phyloP scores from a whole-genome alignment of 1,284 basidiomycete genomes.

The Puccinia brachypodii region DNA sequence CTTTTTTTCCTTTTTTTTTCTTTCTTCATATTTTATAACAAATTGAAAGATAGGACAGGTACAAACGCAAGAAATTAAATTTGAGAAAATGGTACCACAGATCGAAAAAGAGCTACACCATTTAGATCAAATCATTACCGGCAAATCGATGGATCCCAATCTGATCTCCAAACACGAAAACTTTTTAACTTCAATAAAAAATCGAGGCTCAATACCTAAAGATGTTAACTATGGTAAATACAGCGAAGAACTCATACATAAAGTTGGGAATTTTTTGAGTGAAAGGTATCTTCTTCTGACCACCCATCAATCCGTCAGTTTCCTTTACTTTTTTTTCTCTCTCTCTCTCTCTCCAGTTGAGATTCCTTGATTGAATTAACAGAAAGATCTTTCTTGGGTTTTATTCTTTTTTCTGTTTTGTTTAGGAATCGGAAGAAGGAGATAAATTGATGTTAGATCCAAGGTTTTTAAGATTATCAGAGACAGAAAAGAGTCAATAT shows the following conservation, averaged over 20 bases:
- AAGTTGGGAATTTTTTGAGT: constrained; percentile 32
- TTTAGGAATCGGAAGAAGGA: background rate
- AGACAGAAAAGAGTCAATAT: constrained; percentile 38
- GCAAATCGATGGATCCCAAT: constrained; percentile 18
- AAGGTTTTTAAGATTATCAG: constrained; percentile 25
- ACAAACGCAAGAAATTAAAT: constrained; percentile 10
- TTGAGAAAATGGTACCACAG: constrained; percentile 11
- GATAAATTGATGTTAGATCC: background rate
- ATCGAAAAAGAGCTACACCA: constrained; percentile 21
- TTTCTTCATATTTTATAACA: background rate
- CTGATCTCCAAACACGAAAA: constrained; percentile 16
- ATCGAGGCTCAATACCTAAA: constrained; percentile 8
- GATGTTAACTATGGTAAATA: constrained; percentile 43
- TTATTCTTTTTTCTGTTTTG: background rate
- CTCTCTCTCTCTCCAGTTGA: background rate
- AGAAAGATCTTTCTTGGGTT: background rate
- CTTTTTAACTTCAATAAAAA: constrained; percentile 7
- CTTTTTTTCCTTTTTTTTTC: background rate
- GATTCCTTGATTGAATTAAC: too few species aligned
- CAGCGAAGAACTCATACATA: constrained; percentile 17
- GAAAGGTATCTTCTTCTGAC: constrained; percentile 37
- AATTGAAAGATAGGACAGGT: constrained; percentile 30
- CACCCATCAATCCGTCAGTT: background rate
- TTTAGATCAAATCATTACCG: constrained; percentile 35
- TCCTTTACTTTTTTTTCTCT: background rate